phyloP scores from a whole-genome alignment of 371 early-diverging fungal genomes.

The Apophysomyces variabilis region DNA sequence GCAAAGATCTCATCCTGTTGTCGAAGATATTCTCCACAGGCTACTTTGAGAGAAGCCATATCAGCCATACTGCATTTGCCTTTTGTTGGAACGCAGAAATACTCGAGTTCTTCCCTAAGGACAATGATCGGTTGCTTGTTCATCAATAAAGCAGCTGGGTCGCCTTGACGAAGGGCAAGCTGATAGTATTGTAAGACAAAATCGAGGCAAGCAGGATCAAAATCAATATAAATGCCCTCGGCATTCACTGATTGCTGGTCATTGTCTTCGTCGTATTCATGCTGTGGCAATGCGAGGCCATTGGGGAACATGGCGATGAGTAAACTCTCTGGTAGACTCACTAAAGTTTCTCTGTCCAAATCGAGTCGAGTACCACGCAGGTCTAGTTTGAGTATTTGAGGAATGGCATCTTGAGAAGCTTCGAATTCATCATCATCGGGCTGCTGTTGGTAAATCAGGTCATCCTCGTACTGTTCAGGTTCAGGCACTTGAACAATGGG shows the following conservation, averaged over 20 bases:
- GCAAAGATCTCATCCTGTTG: constrained; percentile 67
- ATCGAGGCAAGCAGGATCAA: constrained; percentile 53
- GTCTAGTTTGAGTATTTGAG: constrained; percentile 47
- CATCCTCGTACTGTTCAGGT: constrained; percentile 34
- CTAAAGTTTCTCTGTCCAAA: constrained; percentile 63
- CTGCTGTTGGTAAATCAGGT: constrained; percentile 40
- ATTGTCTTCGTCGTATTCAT: constrained; percentile 21
- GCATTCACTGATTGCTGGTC: constrained; percentile 47
- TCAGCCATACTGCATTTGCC: constrained; percentile 1
- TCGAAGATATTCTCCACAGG: constrained; percentile 60
- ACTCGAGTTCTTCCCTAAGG: constrained; percentile 59
- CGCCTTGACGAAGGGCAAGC: constrained; percentile 28
- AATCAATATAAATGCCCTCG: constrained; percentile 48
- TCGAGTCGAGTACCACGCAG: constrained; percentile 64
- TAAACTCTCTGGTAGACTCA: constrained; percentile 64
- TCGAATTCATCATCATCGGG: constrained; percentile 14
- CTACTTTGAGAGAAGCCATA: constrained; percentile 51
- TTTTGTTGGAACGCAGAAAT: constrained; percentile 44
- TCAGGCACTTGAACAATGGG: constrained; percentile 51
- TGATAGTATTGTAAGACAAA: constrained; percentile 55
- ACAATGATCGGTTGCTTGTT: constrained; percentile 66
- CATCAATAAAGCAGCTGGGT: constrained; percentile 40
- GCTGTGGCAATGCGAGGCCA: constrained; percentile 51
- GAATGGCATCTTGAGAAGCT: constrained; percentile 6
- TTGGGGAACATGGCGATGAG: constrained; percentile 76